Conservation (phyloP, 2,329 filamentous ascomycete genomes). For the Sordariomycetes sp. region DNA sequence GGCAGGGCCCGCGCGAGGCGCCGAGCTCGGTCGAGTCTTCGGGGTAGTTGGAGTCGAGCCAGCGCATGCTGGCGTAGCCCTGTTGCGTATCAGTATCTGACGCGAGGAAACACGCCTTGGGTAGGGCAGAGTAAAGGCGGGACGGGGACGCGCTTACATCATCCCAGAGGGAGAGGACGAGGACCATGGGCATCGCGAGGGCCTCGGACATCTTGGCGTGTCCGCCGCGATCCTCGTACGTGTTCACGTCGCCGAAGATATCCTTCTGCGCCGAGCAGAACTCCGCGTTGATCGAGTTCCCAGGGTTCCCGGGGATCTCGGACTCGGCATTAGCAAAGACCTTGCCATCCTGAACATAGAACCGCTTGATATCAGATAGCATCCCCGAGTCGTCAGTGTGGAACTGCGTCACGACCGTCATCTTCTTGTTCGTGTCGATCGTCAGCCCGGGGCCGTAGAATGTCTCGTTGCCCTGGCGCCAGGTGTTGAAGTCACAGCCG, state of each 20-base stretch:
- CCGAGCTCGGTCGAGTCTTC: conserved; percentile 12
- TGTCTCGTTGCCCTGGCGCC: conserved; percentile 43
- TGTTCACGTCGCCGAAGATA: conserved; percentile 34
- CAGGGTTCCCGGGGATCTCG: conserved; percentile 23
- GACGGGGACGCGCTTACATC: conserved; percentile 15
- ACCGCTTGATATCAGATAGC: conserved; percentile 9
- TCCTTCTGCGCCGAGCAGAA: conserved; percentile 45
- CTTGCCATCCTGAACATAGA: conserved; percentile 46
- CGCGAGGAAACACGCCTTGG: not conserved
- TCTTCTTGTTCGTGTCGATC: conserved; percentile 40
- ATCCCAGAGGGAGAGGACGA: conserved; percentile 47
- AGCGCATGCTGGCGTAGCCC: conserved; percentile 55
- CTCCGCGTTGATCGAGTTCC: conserved; percentile 38
- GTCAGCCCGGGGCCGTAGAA: conserved; percentile 47
- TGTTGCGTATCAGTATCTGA: not conserved
- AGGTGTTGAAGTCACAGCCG: conserved; percentile 54
- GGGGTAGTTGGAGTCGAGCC: conserved; percentile 56
- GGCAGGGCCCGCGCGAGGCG: conserved; percentile 12
- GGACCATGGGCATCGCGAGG: conserved; percentile 44
- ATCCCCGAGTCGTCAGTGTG: not conserved
- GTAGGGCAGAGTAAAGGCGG: not conserved
- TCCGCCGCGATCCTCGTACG: conserved; percentile 42
- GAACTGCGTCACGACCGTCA: conserved; percentile 22
- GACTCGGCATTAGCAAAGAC: conserved; percentile 31
- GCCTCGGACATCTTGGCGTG: conserved; percentile 39